phyloP scores from a whole-genome alignment of 768 basidiomycete species.

The Hemileccinum rubropunctum region DNA sequence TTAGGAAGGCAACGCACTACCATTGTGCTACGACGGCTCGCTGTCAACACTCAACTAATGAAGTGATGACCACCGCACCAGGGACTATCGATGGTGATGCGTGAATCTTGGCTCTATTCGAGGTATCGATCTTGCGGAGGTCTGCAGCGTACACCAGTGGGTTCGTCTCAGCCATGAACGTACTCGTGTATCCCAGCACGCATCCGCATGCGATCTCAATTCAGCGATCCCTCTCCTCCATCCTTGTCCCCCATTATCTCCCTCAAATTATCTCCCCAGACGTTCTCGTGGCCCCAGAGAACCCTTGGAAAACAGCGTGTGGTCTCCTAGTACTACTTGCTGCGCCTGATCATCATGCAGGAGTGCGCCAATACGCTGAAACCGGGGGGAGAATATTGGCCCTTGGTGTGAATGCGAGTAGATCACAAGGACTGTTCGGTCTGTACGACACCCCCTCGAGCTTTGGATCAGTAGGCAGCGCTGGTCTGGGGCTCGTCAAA shows the following conservation, averaged over 20 bases:
- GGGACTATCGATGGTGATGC: too few species aligned
- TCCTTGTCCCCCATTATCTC: slow-evolving; percentile 74
- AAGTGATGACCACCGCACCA: not conserved
- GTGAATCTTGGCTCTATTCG: too few species aligned
- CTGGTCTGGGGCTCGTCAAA: slow-evolving; percentile 30
- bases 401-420: slow-evolving; percentile 59
- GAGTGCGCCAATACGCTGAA: slow-evolving; percentile 60
- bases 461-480: slow-evolving; percentile 35
- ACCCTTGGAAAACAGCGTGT: slow-evolving; percentile 78
- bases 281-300: slow-evolving; percentile 51
- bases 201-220: slow-evolving; percentile 49
- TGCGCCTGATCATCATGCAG: slow-evolving; percentile 39
- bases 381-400: slow-evolving; percentile 71
- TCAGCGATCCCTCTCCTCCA: slow-evolving; percentile 48
- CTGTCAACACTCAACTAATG: too few species aligned
- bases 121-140: too few species aligned
- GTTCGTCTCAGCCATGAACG: too few species aligned
- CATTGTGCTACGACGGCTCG: slow-evolving; percentile 39
- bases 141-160: too few species aligned
- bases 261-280: slow-evolving; percentile 65
- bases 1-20: slow-evolving; percentile 40
- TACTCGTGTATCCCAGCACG: slow-evolving; percentile 69
- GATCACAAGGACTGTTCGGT: slow-evolving; percentile 39
- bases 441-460: slow-evolving; percentile 35
- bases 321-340: slow-evolving; percentile 80